Conservation (phyloP, 129 eudicot species). For the Flaveria robusta region DNA sequence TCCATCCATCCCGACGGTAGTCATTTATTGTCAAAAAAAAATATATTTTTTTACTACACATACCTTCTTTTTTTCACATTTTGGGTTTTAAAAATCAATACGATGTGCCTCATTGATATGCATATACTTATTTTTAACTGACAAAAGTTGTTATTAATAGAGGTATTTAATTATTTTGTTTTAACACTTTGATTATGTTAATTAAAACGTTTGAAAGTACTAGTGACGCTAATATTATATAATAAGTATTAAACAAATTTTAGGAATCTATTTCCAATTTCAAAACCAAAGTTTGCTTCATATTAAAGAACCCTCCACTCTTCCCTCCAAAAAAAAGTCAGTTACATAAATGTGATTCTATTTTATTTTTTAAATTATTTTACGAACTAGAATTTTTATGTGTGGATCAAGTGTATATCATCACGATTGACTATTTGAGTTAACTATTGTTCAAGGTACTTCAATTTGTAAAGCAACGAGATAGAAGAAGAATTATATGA, state of each 20-base stretch:
- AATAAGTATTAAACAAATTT: no score
- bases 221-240: no score
- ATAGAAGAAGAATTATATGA: not conserved
- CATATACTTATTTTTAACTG: no score
- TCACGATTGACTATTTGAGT: not conserved
- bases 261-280: no score
- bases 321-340: not conserved
- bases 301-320: not conserved
- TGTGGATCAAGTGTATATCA: not conserved
- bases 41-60: not conserved
- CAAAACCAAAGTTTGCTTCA: no score
- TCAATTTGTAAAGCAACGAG: not conserved
- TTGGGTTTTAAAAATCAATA: not conserved
- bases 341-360: not conserved
- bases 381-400: not conserved
- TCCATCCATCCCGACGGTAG: constrained; percentile 34
- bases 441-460: not conserved
- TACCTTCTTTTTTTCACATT: not conserved
- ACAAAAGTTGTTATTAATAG: no score
- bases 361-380: not conserved
- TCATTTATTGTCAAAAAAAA: not conserved
- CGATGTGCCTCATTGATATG: not conserved
- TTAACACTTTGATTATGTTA: no score
- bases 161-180: no score
- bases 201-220: no score